Base-by-base conservation (phyloP, 192 early-diverging fungal species). In the Entomortierella lignicola region DNA sequence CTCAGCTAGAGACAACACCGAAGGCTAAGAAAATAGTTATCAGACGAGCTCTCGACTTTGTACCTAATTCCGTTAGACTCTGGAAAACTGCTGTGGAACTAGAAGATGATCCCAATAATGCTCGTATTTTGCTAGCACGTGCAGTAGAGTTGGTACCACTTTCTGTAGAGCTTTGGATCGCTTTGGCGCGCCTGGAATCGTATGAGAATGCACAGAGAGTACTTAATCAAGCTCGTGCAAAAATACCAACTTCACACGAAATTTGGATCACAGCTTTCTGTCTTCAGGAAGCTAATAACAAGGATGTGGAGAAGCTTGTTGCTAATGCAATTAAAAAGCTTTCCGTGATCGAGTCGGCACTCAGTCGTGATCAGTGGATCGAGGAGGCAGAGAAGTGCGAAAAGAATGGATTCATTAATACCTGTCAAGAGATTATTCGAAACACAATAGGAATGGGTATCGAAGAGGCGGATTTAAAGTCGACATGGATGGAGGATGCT, bases 251-350 rank as follows among this genome's bases (percentile, higher is more conserved):
- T 0, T 91, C 89, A 57, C 94, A 96, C 83, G 98, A 98, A 55
- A 88, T 99, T 50, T 99, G 96, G 96, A 92, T 99, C 27, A 90
- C 94, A 2, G 98, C 94, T 26, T 96, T 97, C 20, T 88, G 92
- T 63, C 87, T 99, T 12, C 88, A 94, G 53, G 86, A 96, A 48
- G 90, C 85, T 8, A 90, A 93, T 57, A 68, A 70, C 8, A 84
- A 86, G 26, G 88, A 83, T 70, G 89, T 95, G 7, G 85, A 89
- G 13, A 90, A 64, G 21, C 87, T 98, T 37, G 89, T 97, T 34
- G 71, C 77, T 1, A 86, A 85, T 51, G 96, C 94, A 7, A 93
- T 96, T 20, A 82, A 86, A 6, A 75, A 80, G 8, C 83, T 98
- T 26, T 84, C 87, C 0, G 69, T 86, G 52, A 89, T 86, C 34